These are phyloP conservation scores for Alternaria metachromatica DNA, from an alignment of 2,329 filamentous ascomycete genomes.

Conservation along the genomic window DNA sequence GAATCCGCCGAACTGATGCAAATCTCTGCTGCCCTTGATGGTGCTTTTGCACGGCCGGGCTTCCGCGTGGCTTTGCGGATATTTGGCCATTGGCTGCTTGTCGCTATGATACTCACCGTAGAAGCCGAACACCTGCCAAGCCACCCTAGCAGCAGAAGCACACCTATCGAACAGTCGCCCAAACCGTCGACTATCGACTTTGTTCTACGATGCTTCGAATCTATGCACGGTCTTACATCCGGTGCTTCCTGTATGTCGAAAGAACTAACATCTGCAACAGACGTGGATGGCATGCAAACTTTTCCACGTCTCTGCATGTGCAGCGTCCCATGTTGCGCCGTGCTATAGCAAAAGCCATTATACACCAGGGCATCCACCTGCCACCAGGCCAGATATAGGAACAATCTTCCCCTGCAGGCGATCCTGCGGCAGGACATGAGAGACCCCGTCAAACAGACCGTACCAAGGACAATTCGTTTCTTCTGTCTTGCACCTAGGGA, in stretches of 20 bases:
- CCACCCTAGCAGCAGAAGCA: conserved; percentile 2
- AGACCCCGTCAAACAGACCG: neutral
- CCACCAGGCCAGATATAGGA: conserved; percentile 3
- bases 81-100: conserved; percentile 2
- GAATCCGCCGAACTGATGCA: neutral
- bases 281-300: conserved; percentile 2
- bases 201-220: conserved; percentile 4
- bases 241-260: neutral
- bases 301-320: neutral
- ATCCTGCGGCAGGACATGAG: neutral
- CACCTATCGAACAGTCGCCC: neutral
- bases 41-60: conserved; percentile 10
- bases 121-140: neutral
- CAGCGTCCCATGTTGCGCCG: neutral
- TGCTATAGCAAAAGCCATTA: conserved; percentile 12
- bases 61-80: conserved; percentile 3
- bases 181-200: conserved; percentile 1
- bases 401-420: conserved; percentile 8
- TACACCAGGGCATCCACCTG: neutral
- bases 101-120: neutral
- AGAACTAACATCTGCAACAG: conserved; percentile 1
- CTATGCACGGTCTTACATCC: neutral
- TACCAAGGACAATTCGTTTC: neutral
- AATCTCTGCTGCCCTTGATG: neutral
- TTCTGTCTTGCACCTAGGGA: neutral